Evolutionary conservation across 306 rosid species (phyloP), one percentile per base, ranked within the genome.

Genomic region (Casuarina cunninghamiana): DNA sequence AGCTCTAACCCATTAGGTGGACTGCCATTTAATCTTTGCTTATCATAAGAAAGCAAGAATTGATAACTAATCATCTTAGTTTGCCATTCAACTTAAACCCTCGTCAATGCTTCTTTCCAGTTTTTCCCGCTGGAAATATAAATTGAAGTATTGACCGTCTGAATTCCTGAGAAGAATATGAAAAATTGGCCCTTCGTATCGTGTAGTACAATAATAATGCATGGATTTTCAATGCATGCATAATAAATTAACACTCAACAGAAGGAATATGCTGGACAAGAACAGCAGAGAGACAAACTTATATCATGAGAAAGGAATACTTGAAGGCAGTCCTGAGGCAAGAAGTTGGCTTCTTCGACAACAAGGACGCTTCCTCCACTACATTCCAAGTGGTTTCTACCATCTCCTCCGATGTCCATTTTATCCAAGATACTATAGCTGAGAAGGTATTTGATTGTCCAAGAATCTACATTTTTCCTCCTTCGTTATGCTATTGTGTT

Each of bases 181-280:
- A 26, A 26, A 26, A 26, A 26, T 26, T 26, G 10, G 50, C 50
- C 8, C 21, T 57, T 57, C 8, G 10, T 19, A 57, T 26, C 62
- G 3, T 21, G 1, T 57, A 57, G 38, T 57, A 21, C 63, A 57
- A 9, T 57, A 57, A 57, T 57, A 57, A 6, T 57, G 32, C 3
- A 1, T 57, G 2, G 10, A 21, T 46, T 57, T 57, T 57, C 0
- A 38, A 57, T 57, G 63, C 38, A 75, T 4, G 72, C 42, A 74
- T 39, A 70, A 35, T 67, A 32, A 37, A 44, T 3, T 63, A n/a
- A 65, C 60, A 5, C 50, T 75, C 16, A 49, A 55, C 96, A 94
- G 97, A 90, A 84, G 97, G 93, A 72, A 35, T 88, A 71, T 94
- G 98, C 76, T 90, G 98, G 97, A 75, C 96, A 73, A 86, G 97